Conservation (phyloP, 768 basidiomycete species). For the Auriculariales sp. region DNA sequence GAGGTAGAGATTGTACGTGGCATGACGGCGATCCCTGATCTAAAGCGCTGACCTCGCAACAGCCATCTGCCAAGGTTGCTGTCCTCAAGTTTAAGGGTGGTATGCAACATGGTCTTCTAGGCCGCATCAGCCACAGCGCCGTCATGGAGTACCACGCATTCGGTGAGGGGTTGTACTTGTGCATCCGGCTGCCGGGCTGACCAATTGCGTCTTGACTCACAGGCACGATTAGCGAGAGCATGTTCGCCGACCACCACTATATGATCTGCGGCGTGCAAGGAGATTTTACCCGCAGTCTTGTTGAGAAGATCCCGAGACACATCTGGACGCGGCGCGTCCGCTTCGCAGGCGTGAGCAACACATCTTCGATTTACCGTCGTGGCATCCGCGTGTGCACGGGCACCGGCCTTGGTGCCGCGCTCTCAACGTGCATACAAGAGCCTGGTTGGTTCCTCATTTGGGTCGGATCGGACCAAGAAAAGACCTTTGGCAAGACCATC, state of each 20-base stretch:
- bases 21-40: not conserved
- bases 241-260: slow-evolving; percentile 13
- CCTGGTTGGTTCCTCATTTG: slow-evolving; percentile 22
- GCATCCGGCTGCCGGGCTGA: not conserved
- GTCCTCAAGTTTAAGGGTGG: slow-evolving; percentile 10
- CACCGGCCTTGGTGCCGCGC: slow-evolving; percentile 28
- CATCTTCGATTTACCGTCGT: slow-evolving; percentile 28
- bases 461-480: slow-evolving; percentile 30
- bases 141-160: slow-evolving; percentile 11
- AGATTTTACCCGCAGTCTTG: slow-evolving; percentile 27
- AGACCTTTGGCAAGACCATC: slow-evolving; percentile 30
- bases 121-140: slow-evolving; percentile 8
- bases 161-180: not conserved
- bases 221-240: slow-evolving; percentile 5
- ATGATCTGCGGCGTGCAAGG: slow-evolving; percentile 32
- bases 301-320: slow-evolving; percentile 24
- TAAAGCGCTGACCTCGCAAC: not conserved
- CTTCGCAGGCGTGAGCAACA: slow-evolving; percentile 30
- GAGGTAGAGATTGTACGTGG: slow-evolving; percentile 8
- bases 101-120: slow-evolving; percentile 11
- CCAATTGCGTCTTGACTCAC: not conserved
- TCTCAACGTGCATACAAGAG: slow-evolving; percentile 28
- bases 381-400: slow-evolving; percentile 31
- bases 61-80: slow-evolving; percentile 10
- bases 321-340: slow-evolving; percentile 23